phyloP scores from a whole-genome alignment of 2,329 filamentous ascomycete species.

The Talaromyces sp. region DNA sequence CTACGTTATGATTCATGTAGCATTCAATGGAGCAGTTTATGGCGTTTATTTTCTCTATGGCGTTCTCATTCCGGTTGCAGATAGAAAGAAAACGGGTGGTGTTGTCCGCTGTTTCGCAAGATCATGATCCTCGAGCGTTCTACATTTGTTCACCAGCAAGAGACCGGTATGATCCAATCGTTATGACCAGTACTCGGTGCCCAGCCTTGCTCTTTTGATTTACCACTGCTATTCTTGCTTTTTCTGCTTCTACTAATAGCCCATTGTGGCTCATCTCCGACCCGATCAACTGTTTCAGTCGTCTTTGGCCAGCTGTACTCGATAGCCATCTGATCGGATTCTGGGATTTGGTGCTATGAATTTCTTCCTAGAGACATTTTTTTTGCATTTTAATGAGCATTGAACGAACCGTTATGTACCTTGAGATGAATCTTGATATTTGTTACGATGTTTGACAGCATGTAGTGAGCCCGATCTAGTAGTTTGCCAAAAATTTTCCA shows the following conservation, averaged over 20 bases:
- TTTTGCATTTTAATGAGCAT: conserved; percentile 1
- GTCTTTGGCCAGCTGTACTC: not conserved
- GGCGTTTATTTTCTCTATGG: conserved; percentile 22
- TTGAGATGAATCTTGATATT: not conserved
- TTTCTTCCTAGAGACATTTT: not conserved
- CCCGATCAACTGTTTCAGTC: not conserved
- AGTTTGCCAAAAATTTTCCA: not conserved
- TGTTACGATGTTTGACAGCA: not conserved
- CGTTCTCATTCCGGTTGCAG: conserved; percentile 18
- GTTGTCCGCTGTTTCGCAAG: conserved; percentile 6
- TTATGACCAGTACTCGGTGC: not conserved
- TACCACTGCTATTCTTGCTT: not conserved
- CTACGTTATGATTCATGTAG: conserved; percentile 13
- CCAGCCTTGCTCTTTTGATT: conserved; percentile 1
- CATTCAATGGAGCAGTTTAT: conserved; percentile 26
- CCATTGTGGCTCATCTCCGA: not conserved
- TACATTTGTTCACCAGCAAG: conserved; percentile 3
- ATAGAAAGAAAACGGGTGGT: conserved; percentile 13
- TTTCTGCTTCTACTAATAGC: not conserved
- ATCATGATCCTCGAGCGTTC: conserved; percentile 9
- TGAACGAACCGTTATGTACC: not conserved
- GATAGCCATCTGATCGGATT: not conserved
- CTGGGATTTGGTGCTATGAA: not conserved
- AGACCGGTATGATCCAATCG: not conserved
- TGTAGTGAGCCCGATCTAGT: not conserved